Evolutionary conservation across 225 moss, liverwort and hornwort genomes (phyloP), one percentile per base, ranked within the genome.

Genomic region (Physcomitrellopsis africana): DNA sequence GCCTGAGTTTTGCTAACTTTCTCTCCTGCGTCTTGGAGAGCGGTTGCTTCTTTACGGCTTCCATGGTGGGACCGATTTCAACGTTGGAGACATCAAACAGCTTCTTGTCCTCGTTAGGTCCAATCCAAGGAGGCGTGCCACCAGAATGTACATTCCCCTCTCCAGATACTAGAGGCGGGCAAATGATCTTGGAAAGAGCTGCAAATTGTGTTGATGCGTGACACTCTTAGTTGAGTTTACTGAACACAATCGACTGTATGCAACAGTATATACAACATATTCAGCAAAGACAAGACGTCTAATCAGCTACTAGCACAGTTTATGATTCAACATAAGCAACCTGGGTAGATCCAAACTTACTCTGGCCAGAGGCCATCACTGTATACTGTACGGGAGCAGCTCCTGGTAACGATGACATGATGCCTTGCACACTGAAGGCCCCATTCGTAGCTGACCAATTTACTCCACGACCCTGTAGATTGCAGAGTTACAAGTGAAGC

Each of bases 61-160:
- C 78, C 63, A 72, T 20, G 65, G 51, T 63, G 8, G 75, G 58
- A 42, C 72, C 64, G 2, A 67, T 60, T 64, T 51, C 76, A 16
- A 22, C 46, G 20, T 58, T 83, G 44, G 70, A 16, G 6, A 61
- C 26, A 69, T 10, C 49, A 48, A 74, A 70, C 63, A 73, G 68
- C 67, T 85, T 65, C 75, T 74, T 61, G 63, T 81, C 79, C 60
- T 41, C 72, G 44, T 54, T 83, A 14, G 57, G 73, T 77, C 79
- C 88, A 44, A 95, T 72, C 99, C 99, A 99, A 24, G 95, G 99
- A 43, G 99, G 99, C 13, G 82, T 70, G 17, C 86, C 99, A 18
- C 99, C 99, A 51, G 99, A 89, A 74, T 93, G 92, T 65, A 99
- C 92, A 77, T 99, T 99, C 23, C 93, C 99, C 77, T 93, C 90